A percentile compares a stretch with the other conserved stretches of the same genome.
Conservation (phyloP, 148 eudicot genomes). For the Nyssa sinensis region DNA sequence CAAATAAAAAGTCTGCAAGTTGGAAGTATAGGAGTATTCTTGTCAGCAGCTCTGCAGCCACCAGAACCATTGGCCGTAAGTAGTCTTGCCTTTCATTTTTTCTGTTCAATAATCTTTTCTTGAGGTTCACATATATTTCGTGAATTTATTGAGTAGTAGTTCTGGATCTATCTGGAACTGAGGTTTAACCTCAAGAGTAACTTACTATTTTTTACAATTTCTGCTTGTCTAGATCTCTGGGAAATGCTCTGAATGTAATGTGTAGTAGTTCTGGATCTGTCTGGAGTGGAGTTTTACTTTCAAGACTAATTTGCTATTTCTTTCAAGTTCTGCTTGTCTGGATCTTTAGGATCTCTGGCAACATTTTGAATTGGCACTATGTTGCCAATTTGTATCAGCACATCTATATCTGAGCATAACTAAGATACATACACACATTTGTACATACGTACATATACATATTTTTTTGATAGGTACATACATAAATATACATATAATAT, state of each 20-base stretch:
- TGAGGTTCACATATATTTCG: not conserved
- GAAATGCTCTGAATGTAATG: not conserved
- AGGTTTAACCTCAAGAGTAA: not conserved
- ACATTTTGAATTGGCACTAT: too few relatives aligned
- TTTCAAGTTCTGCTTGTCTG: not conserved
- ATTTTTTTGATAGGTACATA: too few relatives aligned
- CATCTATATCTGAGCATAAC: too few relatives aligned
- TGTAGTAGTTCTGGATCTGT: not conserved
- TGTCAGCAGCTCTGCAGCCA: constrained; percentile 89
- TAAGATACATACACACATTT: too few relatives aligned
- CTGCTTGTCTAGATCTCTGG: not conserved
- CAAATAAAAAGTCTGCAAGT: constrained; percentile 96
- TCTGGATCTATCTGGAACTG: not conserved
- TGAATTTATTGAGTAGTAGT: not conserved
- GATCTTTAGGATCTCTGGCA: not conserved
- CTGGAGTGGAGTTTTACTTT: not conserved
- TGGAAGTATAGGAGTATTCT: constrained; percentile 78
- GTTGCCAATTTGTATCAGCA: too few relatives aligned
- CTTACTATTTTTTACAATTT: not conserved
- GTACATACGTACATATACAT: too few relatives aligned
- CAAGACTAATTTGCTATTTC: too few relatives aligned
- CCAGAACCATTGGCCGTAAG: constrained; percentile 81
- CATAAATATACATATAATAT: too few relatives aligned
- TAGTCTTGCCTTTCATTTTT: not conserved
- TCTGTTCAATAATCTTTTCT: not conserved